Percentiles rank a stretch among this genome's conserved stretches.
Evolutionary conservation across 257 asterid genomes (phyloP).

Genomic region (Solanum bulbocastanum): DNA sequence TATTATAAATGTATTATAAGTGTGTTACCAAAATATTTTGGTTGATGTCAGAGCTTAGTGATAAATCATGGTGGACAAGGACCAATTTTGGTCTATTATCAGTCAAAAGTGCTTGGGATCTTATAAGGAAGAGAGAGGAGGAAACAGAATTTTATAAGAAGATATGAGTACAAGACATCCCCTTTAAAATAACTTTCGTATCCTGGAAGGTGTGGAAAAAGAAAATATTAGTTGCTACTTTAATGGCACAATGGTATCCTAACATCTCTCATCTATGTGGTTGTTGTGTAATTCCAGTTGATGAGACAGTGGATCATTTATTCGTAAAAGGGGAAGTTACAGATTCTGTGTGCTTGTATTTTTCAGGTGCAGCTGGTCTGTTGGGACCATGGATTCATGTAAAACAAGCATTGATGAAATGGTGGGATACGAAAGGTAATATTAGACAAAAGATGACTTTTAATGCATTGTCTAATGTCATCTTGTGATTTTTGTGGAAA

Average conservation of each 20-base stretch:
- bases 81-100: neutral
- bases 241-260: neutral
- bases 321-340: neutral
- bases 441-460: neutral
- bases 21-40: too few relatives aligned
- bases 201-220: too few relatives aligned
- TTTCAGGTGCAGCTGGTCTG: neutral
- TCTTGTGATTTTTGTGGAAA: neutral
- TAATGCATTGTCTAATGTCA: too few relatives aligned
- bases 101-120: neutral
- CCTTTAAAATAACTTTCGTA: neutral
- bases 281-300: too few relatives aligned
- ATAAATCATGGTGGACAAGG: neutral
- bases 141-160: too few relatives aligned
- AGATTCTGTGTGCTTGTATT: too few relatives aligned
- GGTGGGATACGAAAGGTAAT: neutral
- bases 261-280: neutral
- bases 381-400: neutral
- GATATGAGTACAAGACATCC: neutral
- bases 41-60: neutral
- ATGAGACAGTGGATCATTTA: neutral
- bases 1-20: too few relatives aligned
- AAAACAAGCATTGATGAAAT: too few relatives aligned
- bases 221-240: too few relatives aligned
- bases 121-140: neutral